Base-by-base conservation (phyloP, 1,284 basidiomycete genomes). In the Xerocomus alliaceus region DNA sequence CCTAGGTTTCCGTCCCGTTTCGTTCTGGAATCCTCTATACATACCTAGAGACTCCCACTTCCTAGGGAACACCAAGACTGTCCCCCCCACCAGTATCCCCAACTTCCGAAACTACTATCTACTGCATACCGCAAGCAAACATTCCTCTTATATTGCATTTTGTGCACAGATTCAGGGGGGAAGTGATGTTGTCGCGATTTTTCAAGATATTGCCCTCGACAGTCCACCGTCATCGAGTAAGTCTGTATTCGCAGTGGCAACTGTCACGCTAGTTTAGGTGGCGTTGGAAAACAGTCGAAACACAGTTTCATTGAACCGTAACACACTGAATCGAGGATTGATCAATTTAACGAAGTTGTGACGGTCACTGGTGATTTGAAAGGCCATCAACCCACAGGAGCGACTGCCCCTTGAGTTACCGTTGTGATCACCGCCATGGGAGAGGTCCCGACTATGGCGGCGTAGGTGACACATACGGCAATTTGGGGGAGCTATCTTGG, bases 151-250 rank as follows among this genome's bases (percentile, higher is more conserved):
- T 17, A 22, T 45, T 45, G 15, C 24, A 50, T 41, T 39, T 44
- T 51, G 13, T 29, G 13, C 15, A 39, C 34, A 24, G 42, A 55
- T 56, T 37, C 60, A 44, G 58, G 56, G 60, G 68, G 51, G 42
- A 50, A 31, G 42, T 20, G 69, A 67, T 47, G 52, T 56, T 59
- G 53, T 39, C 39, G 56, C 53, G 56, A 51, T 41, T 29, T 37
- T 39, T 24, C 31, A 34, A 37, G 34, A 35, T 15, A 39, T 52
- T n/a, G n/a, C 4, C 26, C 35, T 65, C 34, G 22, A 15, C 35
- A 41, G 31, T 55, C 24, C 22, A 22, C 41, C 41, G n/a, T n/a
- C n/a, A 48, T 44, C 31, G 24, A 34, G 31, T 47, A 46, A 37
- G 54, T 55, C 37, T 31, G 20, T n/a, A 51, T 34, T 22, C 48